Base-by-base conservation (phyloP, 495 filamentous ascomycete species). In the Hypoxylon crocopeplum region DNA sequence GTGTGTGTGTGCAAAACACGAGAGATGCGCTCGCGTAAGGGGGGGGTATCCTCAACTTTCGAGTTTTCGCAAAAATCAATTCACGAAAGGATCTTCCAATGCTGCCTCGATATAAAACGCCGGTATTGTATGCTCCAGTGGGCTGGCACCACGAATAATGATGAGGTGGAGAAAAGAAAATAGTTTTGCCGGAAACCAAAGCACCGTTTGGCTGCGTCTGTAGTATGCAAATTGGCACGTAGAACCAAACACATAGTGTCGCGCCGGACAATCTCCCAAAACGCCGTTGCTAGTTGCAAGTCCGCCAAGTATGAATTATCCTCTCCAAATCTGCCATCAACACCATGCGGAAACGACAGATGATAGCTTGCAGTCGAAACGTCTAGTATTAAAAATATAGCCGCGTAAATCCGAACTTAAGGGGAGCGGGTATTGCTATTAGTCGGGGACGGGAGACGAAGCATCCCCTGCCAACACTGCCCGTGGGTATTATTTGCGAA, bases 1-100 rank as follows among this genome's bases (percentile, higher is more conserved):
- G 17, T 34, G 21, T n/a, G n/a, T 33, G 38, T 12, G 15, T 46
- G 52, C 17, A 52, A 44, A 42, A 25, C 51, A 53, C 25, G 32
- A 37, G 36, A 58, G 37, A 55, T 44, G 60, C 49, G 55, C 48
- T 59, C 61, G 57, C 48, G 54, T 37, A 55, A 64, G 36, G 42
- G 52, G 53, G 56, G 54, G 49, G 61, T 57, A 66, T 66, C 57
- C 52, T 54, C 58, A 66, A 52, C 63, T 61, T 50, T 62, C 53
- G 60, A 64, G 60, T 5, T 64, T 63, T 48, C 54, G 44, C 53
- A 54, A 34, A 51, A 38, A 48, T 25, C 52, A 33, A 34, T 55
- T 20, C 46, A 52, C 49, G 50, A 53, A 49, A 44, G 45, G 53
- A 15, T 41, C 16, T 46, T 44, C 62, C 49, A 49, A 66, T 61